phyloP scores from a whole-genome alignment of 176 grass and related monocot species.

The Eremochloa ophiuroides region DNA sequence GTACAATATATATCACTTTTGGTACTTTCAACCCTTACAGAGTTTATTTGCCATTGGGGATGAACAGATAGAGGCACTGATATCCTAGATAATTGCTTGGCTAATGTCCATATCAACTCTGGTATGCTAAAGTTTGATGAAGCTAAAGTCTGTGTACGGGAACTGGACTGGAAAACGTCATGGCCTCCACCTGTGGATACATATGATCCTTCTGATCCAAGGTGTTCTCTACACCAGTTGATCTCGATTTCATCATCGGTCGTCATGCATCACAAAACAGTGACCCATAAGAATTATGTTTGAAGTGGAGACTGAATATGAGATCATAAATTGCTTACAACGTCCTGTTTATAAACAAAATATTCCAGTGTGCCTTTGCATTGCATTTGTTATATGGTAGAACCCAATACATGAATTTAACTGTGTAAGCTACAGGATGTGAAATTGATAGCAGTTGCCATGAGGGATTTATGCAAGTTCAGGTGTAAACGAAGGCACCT shows the following conservation, averaged over 20 bases:
- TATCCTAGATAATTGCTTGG: constrained; percentile 69
- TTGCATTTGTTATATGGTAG: neutral
- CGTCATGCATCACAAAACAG: neutral
- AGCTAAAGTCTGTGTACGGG: constrained; percentile 54
- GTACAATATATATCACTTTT: neutral
- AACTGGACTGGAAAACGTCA: constrained; percentile 68
- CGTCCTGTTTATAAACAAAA: neutral
- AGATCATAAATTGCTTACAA: neutral
- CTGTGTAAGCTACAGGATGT: neutral
- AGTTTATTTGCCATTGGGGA: constrained; percentile 15
- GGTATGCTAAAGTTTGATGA: constrained; percentile 49
- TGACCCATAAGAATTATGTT: neutral
- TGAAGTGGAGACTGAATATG: neutral
- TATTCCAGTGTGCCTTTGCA: neutral
- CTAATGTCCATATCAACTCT: constrained; percentile 60
- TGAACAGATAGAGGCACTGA: constrained; percentile 68
- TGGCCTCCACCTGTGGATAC: constrained; percentile 54
- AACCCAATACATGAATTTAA: neutral
- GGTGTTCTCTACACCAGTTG: constrained; percentile 18
- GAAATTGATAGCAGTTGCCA: neutral
- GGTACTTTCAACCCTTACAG: neutral
- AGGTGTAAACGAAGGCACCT: neutral
- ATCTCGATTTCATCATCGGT: neutral
- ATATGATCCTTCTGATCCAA: constrained; percentile 42
- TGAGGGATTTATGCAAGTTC: neutral